Conservation (phyloP, 768 basidiomycete genomes). For the Gautieria morchelliformis region DNA sequence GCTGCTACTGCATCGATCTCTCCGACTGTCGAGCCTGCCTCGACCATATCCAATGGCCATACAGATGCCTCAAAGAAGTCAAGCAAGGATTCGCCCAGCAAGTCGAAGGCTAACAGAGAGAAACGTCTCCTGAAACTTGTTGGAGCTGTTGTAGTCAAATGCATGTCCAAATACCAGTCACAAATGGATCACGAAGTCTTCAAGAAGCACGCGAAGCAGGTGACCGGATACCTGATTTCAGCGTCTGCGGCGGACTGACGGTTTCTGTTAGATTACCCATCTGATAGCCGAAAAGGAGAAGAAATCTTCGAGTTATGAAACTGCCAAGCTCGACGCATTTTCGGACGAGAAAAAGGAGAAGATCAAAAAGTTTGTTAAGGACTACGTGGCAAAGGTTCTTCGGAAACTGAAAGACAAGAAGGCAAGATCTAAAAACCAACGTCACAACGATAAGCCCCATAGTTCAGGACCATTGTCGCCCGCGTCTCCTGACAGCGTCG, state of each 20-base stretch:
- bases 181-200: conserved; percentile 71
- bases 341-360: conserved; percentile 82
- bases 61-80: conserved; percentile 15
- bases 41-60: conserved; percentile 16
- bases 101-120: conserved; percentile 68
- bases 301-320: conserved; percentile 70
- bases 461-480: not conserved
- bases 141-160: conserved; percentile 83
- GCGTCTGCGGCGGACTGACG: not conserved
- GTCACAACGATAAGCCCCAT: not conserved
- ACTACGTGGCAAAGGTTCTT: conserved; percentile 77
- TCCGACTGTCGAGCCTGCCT: conserved; percentile 22
- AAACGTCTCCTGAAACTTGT: conserved; percentile 77
- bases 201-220: conserved; percentile 95
- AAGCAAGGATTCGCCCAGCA: conserved; percentile 36
- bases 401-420: not conserved
- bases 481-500: not conserved
- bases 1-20: conserved; percentile 25
- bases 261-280: conserved; percentile 55
- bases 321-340: conserved; percentile 62
- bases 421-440: not conserved
- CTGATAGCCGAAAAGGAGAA: conserved; percentile 93
- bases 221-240: conserved; percentile 22
- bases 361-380: conserved; percentile 90
- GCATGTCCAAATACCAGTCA: conserved; percentile 82